Percentiles rank a stretch among this genome's conserved stretches.
These are phyloP conservation scores for Elymus sibiricus DNA, from an alignment of 176 grass and related monocot genomes.

Conservation along the genomic window DNA sequence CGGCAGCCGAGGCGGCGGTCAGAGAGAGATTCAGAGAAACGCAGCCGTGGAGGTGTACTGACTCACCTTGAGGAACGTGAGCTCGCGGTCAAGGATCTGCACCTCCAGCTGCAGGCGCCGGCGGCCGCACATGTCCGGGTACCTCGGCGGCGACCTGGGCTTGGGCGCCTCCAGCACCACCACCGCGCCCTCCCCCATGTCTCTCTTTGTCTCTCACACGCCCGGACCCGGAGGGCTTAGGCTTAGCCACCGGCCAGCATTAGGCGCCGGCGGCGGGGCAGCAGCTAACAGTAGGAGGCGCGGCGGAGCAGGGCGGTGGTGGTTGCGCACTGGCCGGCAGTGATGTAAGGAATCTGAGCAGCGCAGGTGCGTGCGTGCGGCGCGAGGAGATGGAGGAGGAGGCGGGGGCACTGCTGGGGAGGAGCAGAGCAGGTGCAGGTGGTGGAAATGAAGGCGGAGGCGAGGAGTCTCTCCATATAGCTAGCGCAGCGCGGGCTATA, in stretches of 20 bases:
- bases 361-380: neutral
- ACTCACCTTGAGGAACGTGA: conserved; percentile 82
- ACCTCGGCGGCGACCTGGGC: conserved; percentile 82
- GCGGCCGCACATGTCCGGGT: conserved; percentile 89
- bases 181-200: conserved; percentile 31
- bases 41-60: neutral
- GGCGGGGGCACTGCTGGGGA: conserved; percentile 2
- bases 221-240: neutral
- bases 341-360: neutral
- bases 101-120: conserved; percentile 86
- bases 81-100: conserved; percentile 89
- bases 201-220: neutral
- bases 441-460: conserved; percentile 2
- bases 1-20: neutral
- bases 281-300: neutral
- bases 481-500: conserved; percentile 47
- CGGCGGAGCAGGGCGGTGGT: neutral
- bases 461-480: conserved; percentile 39
- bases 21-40: neutral
- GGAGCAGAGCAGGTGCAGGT: conserved; percentile 24
- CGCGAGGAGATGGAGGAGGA: neutral
- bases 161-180: conserved; percentile 49
- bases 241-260: neutral
- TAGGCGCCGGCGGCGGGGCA: neutral
- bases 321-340: neutral